Base-by-base conservation (phyloP, 2,329 filamentous ascomycete genomes). In the Claviceps digitariae region DNA sequence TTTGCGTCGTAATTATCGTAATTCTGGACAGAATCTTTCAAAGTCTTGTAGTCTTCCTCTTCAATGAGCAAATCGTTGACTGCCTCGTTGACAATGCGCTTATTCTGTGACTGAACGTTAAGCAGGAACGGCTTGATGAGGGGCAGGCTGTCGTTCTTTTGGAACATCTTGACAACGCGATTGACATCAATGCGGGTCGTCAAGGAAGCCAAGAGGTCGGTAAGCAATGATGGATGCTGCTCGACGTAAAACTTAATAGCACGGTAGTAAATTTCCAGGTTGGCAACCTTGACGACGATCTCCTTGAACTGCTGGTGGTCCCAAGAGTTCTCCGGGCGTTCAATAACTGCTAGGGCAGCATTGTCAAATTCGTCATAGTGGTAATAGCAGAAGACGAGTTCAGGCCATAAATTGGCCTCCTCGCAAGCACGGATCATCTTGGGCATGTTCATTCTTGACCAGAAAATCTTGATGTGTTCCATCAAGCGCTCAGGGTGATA, bases 251-350 rank as follows among this genome's bases (percentile, higher is more conserved):
- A 96, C 74, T 91, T 95, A 66, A 97, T 79, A 29, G 88, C 89
- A 52, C 91, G 87, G 78, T 98, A 98, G 76, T 97, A 98, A 63
- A 98, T 98, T 72, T 98, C 94, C 64, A 98, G 74, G 73, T 98
- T 98, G 64, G 90, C 88, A 59, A 96, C 91, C 80, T 98, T 98
- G 72, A 95, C 83, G 54, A 95, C 79, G 51, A 95, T 97, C 67
- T 98, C 94, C 78, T 98, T 98, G 83, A 98, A 98, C 49, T 94
- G 93, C 68, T 96, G 90, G 73, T 98, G 93, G 69, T 98, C 94
- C 93, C 93, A 98, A 1, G 93, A 90, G 75, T 97, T 94, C 60
- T 94, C 85, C 13, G 93, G 87, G 61, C 90, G 88, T 75, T 98
- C 93, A 81, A 98, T 98, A 75, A 98, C 95, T 20, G 93, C 89